Evolutionary conservation across 495 filamentous ascomycete species (phyloP).

Genomic region (Delitschia confertaspora): DNA sequence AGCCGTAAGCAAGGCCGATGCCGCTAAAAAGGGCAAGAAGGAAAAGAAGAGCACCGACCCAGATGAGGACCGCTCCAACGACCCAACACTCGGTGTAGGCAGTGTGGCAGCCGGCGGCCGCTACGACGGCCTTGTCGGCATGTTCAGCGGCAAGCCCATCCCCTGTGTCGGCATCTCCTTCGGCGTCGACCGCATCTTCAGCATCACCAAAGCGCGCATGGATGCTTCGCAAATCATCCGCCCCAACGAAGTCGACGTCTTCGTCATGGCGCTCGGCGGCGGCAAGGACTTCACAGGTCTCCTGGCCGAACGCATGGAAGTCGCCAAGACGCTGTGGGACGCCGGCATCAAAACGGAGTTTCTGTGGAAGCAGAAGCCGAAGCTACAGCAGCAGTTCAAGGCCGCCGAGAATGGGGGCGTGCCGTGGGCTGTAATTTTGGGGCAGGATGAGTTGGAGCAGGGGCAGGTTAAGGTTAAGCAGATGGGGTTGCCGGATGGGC

Average conservation of each 20-base stretch:
- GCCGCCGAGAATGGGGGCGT: conserved; percentile 61
- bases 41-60: conserved; percentile 42
- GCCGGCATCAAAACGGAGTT: conserved; percentile 78
- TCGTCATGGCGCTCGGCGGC: conserved; percentile 86
- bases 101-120: conserved; percentile 84
- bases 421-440: conserved; percentile 68
- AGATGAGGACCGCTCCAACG: conserved; percentile 75
- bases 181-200: conserved; percentile 91
- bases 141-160: conserved; percentile 83
- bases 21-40: conserved; percentile 43
- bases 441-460: conserved; percentile 66
- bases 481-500: conserved; percentile 65
- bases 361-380: conserved; percentile 70
- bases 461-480: conserved; percentile 80
- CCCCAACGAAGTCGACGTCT: conserved; percentile 73
- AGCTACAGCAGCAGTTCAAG: conserved; percentile 69
- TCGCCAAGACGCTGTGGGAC: conserved; percentile 65
- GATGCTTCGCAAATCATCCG: conserved; percentile 44
- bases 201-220: conserved; percentile 72
- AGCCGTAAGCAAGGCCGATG: conserved; percentile 29
- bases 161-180: conserved; percentile 94
- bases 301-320: conserved; percentile 68
- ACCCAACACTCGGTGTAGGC: conserved; percentile 75
- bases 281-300: conserved; percentile 78
- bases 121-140: conserved; percentile 88